Evolutionary conservation across 257 asterid species (phyloP).

Genomic region (Oldenlandia corymbosa): DNA sequence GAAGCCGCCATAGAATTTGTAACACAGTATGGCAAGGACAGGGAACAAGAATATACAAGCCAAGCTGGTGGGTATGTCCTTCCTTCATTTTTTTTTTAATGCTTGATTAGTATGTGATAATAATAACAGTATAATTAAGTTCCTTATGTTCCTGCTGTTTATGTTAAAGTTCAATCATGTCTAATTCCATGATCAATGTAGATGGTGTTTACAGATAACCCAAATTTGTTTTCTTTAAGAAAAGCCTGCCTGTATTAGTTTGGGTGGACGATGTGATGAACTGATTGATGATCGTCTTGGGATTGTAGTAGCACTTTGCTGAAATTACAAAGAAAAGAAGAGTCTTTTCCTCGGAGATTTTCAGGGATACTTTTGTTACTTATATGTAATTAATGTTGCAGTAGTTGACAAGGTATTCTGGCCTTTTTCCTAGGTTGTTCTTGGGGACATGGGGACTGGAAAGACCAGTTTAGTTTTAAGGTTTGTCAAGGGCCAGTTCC

Average conservation of each 20-base stretch:
- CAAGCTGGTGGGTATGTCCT: slow-evolving; percentile 31
- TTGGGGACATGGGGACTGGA: slow-evolving; percentile 42
- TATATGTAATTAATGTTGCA: neutral
- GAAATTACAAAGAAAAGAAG: too few species aligned
- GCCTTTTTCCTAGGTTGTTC: slow-evolving; percentile 24
- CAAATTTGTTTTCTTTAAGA: too few species aligned
- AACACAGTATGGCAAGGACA: slow-evolving; percentile 19
- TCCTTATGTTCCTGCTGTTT: too few species aligned
- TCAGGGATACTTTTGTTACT: neutral
- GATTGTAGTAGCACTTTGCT: too few species aligned
- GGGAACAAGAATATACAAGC: slow-evolving; percentile 27
- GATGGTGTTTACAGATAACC: too few species aligned
- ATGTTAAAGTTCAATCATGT: too few species aligned
- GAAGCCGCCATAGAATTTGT: too few species aligned
- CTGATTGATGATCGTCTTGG: neutral
- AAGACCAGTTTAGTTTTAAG: slow-evolving; percentile 32
- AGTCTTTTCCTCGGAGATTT: too few species aligned
- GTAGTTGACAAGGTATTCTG: neutral
- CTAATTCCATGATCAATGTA: too few species aligned
- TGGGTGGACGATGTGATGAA: too few species aligned
- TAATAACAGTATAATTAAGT: too few species aligned
- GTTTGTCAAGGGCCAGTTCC: slow-evolving; percentile 35
- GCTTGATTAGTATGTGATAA: neutral
- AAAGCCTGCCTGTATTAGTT: too few species aligned
- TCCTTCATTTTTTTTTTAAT: neutral